Percentiles rank a stretch among this genome's conserved stretches.
These are phyloP conservation scores for Jacaranda mimosifolia DNA, from an alignment of 257 asterid species.

Conservation along the genomic window DNA sequence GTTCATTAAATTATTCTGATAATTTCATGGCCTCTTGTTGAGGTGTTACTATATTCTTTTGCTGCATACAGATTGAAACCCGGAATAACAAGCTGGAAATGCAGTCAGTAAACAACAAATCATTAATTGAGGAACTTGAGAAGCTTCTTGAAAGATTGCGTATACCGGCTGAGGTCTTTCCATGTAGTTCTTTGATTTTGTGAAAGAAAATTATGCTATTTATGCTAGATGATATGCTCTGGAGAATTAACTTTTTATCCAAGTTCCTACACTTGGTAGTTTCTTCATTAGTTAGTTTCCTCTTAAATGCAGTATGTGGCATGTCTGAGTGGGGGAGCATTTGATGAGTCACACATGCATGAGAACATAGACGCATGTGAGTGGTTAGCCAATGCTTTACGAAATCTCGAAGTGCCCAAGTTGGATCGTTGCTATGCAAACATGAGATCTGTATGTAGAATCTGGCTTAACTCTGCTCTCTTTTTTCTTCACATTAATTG, in stretches of 20 bases:
- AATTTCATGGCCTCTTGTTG: conserved; percentile 20
- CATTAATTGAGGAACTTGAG: conserved; percentile 91
- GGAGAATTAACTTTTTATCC: conserved; percentile 7
- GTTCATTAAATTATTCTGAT: conserved; percentile 27
- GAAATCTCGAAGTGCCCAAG: conserved; percentile 74
- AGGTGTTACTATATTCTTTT: conserved; percentile 16
- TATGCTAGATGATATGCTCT: conserved; percentile 12
- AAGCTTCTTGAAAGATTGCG: conserved; percentile 83
- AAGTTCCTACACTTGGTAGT: conserved; percentile 18
- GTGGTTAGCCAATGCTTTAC: conserved; percentile 84
- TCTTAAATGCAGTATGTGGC: conserved; percentile 69
- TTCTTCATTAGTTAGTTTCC: conserved; percentile 30
- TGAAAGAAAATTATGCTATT: conserved; percentile 18
- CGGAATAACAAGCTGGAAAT: conserved; percentile 97
- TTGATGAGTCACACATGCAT: conserved; percentile 92
- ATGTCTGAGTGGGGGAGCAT: conserved; percentile 79
- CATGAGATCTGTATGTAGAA: conserved; percentile 79
- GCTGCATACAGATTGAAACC: conserved; percentile 78
- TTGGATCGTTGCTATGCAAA: conserved; percentile 74
- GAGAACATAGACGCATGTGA: conserved; percentile 94
- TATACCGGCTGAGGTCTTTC: conserved; percentile 86
- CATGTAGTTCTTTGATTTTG: not conserved
- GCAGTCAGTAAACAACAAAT: conserved; percentile 93
- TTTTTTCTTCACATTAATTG: conserved; percentile 5
- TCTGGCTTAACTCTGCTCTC: conserved; percentile 34